A percentile compares a stretch with the other conserved stretches of the same genome.
These are phyloP conservation scores for Apiotrichum akiyoshidainum DNA, from an alignment of 1,284 basidiomycete genomes.

Conservation along the genomic window DNA sequence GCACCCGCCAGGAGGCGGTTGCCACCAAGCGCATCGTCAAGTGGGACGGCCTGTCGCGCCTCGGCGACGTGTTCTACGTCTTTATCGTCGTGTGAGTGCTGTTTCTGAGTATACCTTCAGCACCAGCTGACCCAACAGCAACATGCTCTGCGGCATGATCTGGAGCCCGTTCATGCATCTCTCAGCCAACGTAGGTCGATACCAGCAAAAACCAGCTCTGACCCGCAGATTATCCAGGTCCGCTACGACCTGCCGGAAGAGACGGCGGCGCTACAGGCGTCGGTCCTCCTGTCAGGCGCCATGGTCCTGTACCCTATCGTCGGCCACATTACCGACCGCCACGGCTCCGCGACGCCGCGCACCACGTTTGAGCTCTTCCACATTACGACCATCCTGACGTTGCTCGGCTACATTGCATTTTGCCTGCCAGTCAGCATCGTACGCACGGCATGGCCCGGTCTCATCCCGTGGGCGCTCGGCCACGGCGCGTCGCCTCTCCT, in stretches of 20 bases:
- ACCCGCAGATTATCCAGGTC: conserved; percentile 56
- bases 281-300: conserved; percentile 69
- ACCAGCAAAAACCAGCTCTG: background rate
- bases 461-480: conserved; percentile 63
- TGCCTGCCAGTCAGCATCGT: conserved; percentile 61
- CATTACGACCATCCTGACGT: conserved; percentile 62
- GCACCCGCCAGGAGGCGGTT: conserved; percentile 55
- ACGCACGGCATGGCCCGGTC: conserved; percentile 60
- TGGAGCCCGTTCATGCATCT: conserved; percentile 77
- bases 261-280: conserved; percentile 63
- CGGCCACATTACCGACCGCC: conserved; percentile 56
- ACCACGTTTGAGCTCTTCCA: conserved; percentile 60
- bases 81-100: conserved; percentile 51
- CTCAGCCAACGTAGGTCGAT: conserved; percentile 60
- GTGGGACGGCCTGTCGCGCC: conserved; percentile 39
- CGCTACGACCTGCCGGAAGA: conserved; percentile 63
- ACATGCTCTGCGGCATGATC: conserved; percentile 69
- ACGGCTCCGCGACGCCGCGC: conserved; percentile 20
- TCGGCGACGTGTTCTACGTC: conserved; percentile 78
- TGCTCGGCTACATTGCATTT: conserved; percentile 65
- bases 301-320: conserved; percentile 68
- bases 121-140: conserved; percentile 37
- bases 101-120: background rate
- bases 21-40: conserved; percentile 21
- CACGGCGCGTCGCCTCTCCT: conserved; percentile 69